Conservation (phyloP, 2,329 filamentous ascomycete genomes). For the Tolypocladium album region DNA sequence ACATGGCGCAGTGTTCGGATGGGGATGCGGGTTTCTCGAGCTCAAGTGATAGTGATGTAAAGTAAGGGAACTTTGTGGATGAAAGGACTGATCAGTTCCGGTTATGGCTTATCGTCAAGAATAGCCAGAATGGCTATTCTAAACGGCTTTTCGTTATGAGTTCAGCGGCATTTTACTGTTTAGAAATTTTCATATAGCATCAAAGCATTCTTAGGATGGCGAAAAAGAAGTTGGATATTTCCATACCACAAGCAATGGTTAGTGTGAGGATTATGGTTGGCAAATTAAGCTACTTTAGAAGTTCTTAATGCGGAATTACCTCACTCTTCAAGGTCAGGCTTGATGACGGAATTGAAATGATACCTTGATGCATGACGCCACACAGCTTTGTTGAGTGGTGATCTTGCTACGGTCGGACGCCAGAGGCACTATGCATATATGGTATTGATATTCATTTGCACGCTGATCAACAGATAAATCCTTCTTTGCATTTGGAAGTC, state of each 20-base stretch:
- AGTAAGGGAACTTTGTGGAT: neutral
- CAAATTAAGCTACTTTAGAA: too few relatives aligned
- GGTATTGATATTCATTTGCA: too few relatives aligned
- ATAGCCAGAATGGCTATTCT: neutral
- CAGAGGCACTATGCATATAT: too few relatives aligned
- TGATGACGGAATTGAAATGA: too few relatives aligned
- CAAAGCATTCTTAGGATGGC: neutral
- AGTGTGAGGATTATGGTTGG: too few relatives aligned
- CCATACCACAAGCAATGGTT: neutral
- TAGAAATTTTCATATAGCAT: neutral
- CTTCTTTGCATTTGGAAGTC: too few relatives aligned
- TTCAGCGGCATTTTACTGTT: neutral
- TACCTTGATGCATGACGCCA: too few relatives aligned
- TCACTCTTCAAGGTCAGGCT: too few relatives aligned
- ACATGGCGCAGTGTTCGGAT: neutral
- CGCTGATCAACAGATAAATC: too few relatives aligned
- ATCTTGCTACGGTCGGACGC: too few relatives aligned
- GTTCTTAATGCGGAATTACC: too few relatives aligned
- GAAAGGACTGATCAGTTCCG: neutral
- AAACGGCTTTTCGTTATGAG: neutral
- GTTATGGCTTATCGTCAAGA: neutral
- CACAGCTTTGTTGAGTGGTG: too few relatives aligned
- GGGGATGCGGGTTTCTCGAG: neutral
- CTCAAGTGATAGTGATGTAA: neutral
- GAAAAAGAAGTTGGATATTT: neutral